Evolutionary conservation across 2,329 filamentous ascomycete genomes (phyloP), one percentile per base, ranked within the genome.

Genomic region (Leptodontidium sp.): DNA sequence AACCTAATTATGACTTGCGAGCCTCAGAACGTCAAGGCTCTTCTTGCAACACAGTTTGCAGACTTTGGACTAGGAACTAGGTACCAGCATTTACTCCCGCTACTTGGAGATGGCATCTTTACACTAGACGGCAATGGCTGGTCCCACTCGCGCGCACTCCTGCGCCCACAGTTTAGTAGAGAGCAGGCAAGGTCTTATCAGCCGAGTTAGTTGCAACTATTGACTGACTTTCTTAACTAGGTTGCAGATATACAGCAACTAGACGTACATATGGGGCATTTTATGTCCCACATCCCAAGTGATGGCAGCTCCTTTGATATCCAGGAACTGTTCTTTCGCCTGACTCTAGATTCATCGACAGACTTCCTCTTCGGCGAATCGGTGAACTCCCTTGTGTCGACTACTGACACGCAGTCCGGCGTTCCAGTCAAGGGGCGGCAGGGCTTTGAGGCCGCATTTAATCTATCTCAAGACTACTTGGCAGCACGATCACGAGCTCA

Each of bases 141-240:
- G 81, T 77, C 77, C 66, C 77, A 79, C 47, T 81, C 79, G 6
- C 74, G 81, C 1, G 76, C 78, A n/a, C 72, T 82, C 9, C 73
- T 82, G 53, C 77, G 81, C 0, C 93, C 93, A 0, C 92, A 95
- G 76, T 97, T 97, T 80, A 61, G 35, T 17, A 45, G 40, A 45
- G 40, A 45, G 40, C 40, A 45, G 40, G 40, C 40, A 45, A 45
- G n/a, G 26, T 47, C 35, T 15, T 26, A 15, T 61, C 35, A 26
- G 24, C 57, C 45, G 14, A 40, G 32, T 21, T 40, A 21, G 21
- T 35, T 58, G 21, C 9, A 58, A n/a, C 9, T 59, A 32, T 32
- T 32, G 29, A 40, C 50, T 53, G 50, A 24, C 26, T 29, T 53
- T 21, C 9, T 21, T 21, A 24, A 53, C 50, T 26, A 21, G 45